Percentiles rank a stretch among this genome's conserved stretches.
phyloP scores from a whole-genome alignment of 2,329 filamentous ascomycete species.

The Arthrobotrys iridis region DNA sequence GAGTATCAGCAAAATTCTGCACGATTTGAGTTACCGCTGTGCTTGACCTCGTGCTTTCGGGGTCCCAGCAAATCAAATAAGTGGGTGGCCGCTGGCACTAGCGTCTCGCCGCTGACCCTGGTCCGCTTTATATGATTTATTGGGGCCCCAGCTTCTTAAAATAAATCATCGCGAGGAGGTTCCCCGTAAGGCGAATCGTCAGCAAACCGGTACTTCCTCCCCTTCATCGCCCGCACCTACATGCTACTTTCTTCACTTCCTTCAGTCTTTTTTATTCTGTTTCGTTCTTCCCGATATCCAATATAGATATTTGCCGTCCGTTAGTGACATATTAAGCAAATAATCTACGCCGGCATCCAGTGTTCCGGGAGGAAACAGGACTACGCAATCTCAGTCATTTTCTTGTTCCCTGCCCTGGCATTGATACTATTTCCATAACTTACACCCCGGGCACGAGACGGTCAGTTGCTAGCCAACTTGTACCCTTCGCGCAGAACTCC shows the following conservation, averaged over 20 bases:
- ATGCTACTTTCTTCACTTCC: slow-evolving; percentile 24
- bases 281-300: slow-evolving; percentile 29
- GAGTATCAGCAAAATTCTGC: slow-evolving; percentile 22
- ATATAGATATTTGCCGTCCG: slow-evolving; percentile 36
- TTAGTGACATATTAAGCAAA: no score
- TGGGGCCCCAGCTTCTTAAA: slow-evolving; percentile 48
- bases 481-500: slow-evolving; percentile 52
- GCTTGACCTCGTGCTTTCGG: slow-evolving; percentile 42
- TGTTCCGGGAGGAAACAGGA: slow-evolving; percentile 32
- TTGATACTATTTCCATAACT: slow-evolving; percentile 42
- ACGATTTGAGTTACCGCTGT: slow-evolving; percentile 54
- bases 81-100: slow-evolving; percentile 34
- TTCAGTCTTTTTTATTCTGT: slow-evolving; percentile 16
- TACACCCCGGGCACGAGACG: slow-evolving; percentile 6
- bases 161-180: slow-evolving; percentile 52
- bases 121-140: slow-evolving; percentile 45
- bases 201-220: slow-evolving; percentile 51
- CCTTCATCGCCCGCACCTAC: slow-evolving; percentile 16
- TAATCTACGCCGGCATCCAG: slow-evolving; percentile 25
- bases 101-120: slow-evolving; percentile 53
- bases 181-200: slow-evolving; percentile 52
- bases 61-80: slow-evolving; percentile 53
- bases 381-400: slow-evolving; percentile 53
- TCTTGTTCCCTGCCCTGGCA: slow-evolving; percentile 21
- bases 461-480: slow-evolving; percentile 32